Conservation (phyloP, 768 basidiomycete genomes). For the Inosperma sp. region DNA sequence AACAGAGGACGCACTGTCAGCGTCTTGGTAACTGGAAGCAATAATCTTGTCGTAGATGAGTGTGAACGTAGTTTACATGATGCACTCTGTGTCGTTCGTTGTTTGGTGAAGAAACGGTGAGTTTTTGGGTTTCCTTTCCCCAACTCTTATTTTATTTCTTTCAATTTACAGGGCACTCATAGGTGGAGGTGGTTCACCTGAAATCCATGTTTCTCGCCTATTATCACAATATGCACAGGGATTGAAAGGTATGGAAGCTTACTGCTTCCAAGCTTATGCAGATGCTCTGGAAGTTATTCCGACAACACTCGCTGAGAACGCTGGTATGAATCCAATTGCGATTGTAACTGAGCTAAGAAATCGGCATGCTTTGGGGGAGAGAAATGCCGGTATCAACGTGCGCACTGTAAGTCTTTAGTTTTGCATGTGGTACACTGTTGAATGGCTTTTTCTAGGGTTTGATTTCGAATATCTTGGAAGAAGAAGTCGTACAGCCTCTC, state of each 20-base stretch:
- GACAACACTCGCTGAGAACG: conserved; percentile 96
- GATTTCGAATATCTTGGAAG: conserved; percentile 95
- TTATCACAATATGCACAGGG: conserved; percentile 89
- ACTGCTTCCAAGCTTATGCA: conserved; percentile 98
- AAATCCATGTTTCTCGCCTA: conserved; percentile 92
- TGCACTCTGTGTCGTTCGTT: conserved; percentile 97
- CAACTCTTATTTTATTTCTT: not conserved
- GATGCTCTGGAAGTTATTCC: conserved; percentile 98
- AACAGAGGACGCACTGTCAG: conserved; percentile 93
- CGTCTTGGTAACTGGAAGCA: conserved; percentile 91
- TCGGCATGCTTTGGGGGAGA: conserved; percentile 91
- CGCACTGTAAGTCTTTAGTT: conserved; percentile 63
- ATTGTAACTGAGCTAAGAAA: conserved; percentile 98
- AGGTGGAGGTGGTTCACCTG: conserved; percentile 94
- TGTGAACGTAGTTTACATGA: conserved; percentile 97
- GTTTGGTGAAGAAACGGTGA: conserved; percentile 96
- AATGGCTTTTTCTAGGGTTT: conserved; percentile 55
- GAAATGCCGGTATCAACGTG: conserved; percentile 96
- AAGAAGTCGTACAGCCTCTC: conserved; percentile 95
- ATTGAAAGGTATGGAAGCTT: conserved; percentile 96
- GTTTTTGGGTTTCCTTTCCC: conserved; percentile 17
- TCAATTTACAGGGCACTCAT: conserved; percentile 65
- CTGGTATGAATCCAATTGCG: conserved; percentile 94
- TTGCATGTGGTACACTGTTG: not conserved
- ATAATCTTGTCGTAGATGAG: conserved; percentile 92